A percentile compares a stretch with the other conserved stretches of the same genome.
phyloP scores from a whole-genome alignment of 2,329 filamentous ascomycete genomes.

The Microascus cirrosus region DNA sequence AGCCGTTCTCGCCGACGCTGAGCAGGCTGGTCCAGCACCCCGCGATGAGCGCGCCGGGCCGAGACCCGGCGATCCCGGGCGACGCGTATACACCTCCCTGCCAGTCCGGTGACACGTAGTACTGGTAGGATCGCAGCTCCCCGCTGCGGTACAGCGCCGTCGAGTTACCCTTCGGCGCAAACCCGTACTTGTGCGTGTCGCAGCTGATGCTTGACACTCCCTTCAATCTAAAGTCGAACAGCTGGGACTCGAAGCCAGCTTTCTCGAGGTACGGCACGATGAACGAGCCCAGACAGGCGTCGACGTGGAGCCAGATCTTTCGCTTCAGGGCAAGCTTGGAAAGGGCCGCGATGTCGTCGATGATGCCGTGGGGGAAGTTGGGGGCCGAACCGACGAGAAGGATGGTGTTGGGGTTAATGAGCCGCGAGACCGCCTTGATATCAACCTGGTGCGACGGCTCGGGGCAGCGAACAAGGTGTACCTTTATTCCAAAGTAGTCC shows the following conservation, averaged over 20 bases:
- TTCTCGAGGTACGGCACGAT: slow-evolving; percentile 83
- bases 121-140: slow-evolving; percentile 75
- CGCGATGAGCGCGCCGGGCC: slow-evolving; percentile 87
- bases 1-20: slow-evolving; percentile 76
- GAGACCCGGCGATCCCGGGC: slow-evolving; percentile 80
- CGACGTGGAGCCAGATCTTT: slow-evolving; percentile 82
- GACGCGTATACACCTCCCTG: slow-evolving; percentile 92
- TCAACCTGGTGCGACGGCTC: slow-evolving; percentile 79
- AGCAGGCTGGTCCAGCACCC: slow-evolving; percentile 93
- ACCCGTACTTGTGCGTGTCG: slow-evolving; percentile 98
- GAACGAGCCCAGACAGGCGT: slow-evolving; percentile 96
- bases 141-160: slow-evolving; percentile 81
- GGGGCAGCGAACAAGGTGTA: slow-evolving; percentile 80
- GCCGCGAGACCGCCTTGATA: slow-evolving; percentile 61
- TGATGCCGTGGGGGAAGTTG: slow-evolving; percentile 97
- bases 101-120: slow-evolving; percentile 94
- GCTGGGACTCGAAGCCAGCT: slow-evolving; percentile 81
- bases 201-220: slow-evolving; percentile 93
- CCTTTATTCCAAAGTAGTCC: slow-evolving; percentile 92
- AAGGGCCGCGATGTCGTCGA: slow-evolving; percentile 82
- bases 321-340: slow-evolving; percentile 72
- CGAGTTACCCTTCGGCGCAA: slow-evolving; percentile 94
- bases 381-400: slow-evolving; percentile 89
- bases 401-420: slow-evolving; percentile 90
- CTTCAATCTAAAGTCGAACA: slow-evolving; percentile 87